Evolutionary conservation across 1,139 yeast genomes (phyloP).

Genomic region (Candida glucosophila): DNA sequence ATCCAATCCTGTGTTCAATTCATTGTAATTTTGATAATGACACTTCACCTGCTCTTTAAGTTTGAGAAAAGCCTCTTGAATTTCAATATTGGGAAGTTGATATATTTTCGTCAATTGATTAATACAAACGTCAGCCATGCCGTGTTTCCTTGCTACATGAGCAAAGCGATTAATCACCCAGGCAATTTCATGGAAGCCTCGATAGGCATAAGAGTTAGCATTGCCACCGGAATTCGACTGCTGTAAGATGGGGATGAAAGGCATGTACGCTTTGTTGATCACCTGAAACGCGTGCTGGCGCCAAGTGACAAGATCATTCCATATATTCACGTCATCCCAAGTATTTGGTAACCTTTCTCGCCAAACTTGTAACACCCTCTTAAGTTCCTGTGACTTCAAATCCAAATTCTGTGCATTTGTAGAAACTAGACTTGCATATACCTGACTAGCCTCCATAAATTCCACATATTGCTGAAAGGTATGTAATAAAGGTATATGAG

Average conservation of each 20-base stretch:
- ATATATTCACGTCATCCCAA: constrained; percentile 95
- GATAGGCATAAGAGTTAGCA: constrained; percentile 85
- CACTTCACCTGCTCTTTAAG: constrained; percentile 96
- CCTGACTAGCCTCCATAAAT: constrained; percentile 94
- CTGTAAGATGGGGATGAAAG: constrained; percentile 80
- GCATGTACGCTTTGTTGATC: constrained; percentile 91
- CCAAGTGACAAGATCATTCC: constrained; percentile 99
- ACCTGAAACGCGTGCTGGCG: constrained; percentile 97
- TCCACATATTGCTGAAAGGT: constrained; percentile 97
- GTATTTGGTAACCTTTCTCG: constrained; percentile 90
- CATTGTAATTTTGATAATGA: constrained; percentile 82
- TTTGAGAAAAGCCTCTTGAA: constrained; percentile 94
- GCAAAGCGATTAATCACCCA: constrained; percentile 99
- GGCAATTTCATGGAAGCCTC: constrained; percentile 98
- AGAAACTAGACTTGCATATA: constrained; percentile 78
- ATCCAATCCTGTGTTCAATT: constrained; percentile 88
- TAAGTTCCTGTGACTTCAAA: constrained; percentile 82
- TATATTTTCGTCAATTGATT: constrained; percentile 89
- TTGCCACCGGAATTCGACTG: constrained; percentile 65
- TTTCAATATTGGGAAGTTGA: constrained; percentile 93
- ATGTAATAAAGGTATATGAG: constrained; percentile 86
- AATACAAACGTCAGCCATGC: constrained; percentile 94
- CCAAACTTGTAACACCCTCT: constrained; percentile 95
- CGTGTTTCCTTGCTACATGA: constrained; percentile 94
- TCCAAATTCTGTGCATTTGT: constrained; percentile 92